Percentiles rank a stretch among this genome's conserved stretches.
Conservation (phyloP, 2,329 filamentous ascomycete genomes). For the Pseudocercospora crystallina region DNA sequence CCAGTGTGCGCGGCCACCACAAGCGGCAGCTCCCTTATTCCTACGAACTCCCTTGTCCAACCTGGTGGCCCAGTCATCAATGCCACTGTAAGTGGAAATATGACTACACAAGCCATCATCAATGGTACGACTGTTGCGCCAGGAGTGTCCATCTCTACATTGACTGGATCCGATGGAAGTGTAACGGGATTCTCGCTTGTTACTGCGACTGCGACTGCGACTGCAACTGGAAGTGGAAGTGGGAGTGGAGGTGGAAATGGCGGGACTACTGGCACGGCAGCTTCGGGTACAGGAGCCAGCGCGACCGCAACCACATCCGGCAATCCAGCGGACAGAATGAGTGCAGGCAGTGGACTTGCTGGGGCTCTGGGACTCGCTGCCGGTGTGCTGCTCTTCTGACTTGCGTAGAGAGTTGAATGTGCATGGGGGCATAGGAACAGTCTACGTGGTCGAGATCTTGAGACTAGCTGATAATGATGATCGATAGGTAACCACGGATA, state of each 20-base stretch:
- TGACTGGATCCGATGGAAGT: background rate
- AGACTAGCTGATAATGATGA: too few relatives aligned
- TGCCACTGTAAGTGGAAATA: constrained; percentile 1
- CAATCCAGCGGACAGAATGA: constrained; percentile 6
- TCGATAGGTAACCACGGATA: too few relatives aligned
- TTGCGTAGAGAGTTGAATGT: too few relatives aligned
- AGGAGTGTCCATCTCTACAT: background rate
- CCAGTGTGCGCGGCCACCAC: constrained; percentile 9
- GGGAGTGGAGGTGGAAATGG: background rate
- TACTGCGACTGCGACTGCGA: background rate
- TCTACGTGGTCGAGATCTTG: too few relatives aligned
- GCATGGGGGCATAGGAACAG: too few relatives aligned
- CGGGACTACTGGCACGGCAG: background rate
- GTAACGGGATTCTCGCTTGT: constrained; percentile 2
- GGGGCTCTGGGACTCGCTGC: constrained; percentile 8
- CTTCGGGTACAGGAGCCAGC: background rate
- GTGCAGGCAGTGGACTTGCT: constrained; percentile 2
- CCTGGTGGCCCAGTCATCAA: background rate
- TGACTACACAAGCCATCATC: constrained; percentile 3
- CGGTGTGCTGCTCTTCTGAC: constrained; percentile 10
- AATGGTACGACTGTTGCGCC: background rate
- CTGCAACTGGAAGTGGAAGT: background rate
- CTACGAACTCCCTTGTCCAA: background rate
- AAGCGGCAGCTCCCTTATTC: background rate
- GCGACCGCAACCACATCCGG: constrained; percentile 3